Base-by-base conservation (phyloP, 1,284 basidiomycete genomes). In the Puccinia hordei region DNA sequence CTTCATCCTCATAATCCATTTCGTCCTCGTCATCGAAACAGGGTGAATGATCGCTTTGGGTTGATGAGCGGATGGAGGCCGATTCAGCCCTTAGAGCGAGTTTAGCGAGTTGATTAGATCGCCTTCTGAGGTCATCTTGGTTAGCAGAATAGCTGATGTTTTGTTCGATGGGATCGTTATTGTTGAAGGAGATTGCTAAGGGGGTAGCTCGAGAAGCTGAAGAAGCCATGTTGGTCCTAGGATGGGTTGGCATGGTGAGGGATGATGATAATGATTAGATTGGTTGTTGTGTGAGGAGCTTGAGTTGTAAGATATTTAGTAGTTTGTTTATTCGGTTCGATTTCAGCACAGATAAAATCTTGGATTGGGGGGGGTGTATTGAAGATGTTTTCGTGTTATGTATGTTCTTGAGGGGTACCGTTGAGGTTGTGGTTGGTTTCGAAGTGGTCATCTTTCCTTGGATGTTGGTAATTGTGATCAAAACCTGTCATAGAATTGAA, bases 81-180 rank as follows among this genome's bases (percentile, higher is more conserved):
- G 75, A 69, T 78, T 68, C 49, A 57, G 63, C 65, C 30, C 41
- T 35, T 1, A 78, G 65, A 30, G 75, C 75, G 17, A 78, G 65
- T 41, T 41, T 53, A 41, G 75, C 75, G 2, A 78, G 65, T 53
- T 78, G 65, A 30, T 38, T 68, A 19, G 75, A 78, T n/a, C 53
- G 30, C n/a, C 19, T 51, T 22, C 75, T 27, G 41, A 78, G 75
- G n/a, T 78, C 63, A 41, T 78, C 27, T 59, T 78, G 65, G 35
- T 78, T 78, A 69, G 75, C 49, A 38, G 75, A 68, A 33, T 69
- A 69, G 24, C 55, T 27, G 66, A 51, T 49, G 41, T 24, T 69
- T 6, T 46, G 66, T 30, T 51, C 44, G 66, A 15, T 49, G 1
- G 66, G 8, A 1, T 46, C 35, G 44, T 46, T 46, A 9, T 69